Evolutionary conservation across 2,329 filamentous ascomycete species (phyloP).

Genomic region (Scytalidium lignicola): DNA sequence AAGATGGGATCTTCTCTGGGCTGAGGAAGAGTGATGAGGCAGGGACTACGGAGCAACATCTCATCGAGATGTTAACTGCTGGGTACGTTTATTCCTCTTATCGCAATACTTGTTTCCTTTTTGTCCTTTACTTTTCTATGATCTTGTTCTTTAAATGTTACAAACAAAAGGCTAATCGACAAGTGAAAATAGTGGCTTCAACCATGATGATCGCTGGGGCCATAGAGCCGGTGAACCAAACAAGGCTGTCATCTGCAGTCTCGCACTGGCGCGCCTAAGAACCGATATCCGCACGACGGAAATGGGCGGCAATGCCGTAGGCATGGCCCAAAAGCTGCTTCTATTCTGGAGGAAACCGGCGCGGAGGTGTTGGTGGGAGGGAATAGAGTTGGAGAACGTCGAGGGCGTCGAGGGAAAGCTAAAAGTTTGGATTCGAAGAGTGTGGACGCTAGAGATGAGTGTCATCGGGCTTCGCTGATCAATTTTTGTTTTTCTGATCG

Average conservation of each 20-base stretch:
- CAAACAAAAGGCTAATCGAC: slow-evolving; percentile 9
- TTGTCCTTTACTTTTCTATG: too few relatives aligned
- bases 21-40: slow-evolving; percentile 92
- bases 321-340: slow-evolving; percentile 97
- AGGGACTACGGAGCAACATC: slow-evolving; percentile 93
- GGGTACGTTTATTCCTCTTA: slow-evolving; percentile 55
- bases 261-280: slow-evolving; percentile 85
- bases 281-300: slow-evolving; percentile 85
- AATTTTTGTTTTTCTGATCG: background rate
- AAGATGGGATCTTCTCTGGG: slow-evolving; percentile 94
- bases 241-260: slow-evolving; percentile 96
- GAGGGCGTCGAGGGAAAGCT: slow-evolving; percentile 87
- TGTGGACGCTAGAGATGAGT: slow-evolving; percentile 99
- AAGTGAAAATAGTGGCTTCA: slow-evolving; percentile 71
- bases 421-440: slow-evolving; percentile 96
- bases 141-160: background rate
- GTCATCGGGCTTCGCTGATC: slow-evolving; percentile 76
- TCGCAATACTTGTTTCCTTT: background rate
- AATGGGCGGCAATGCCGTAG: slow-evolving; percentile 72
- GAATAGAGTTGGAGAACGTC: slow-evolving; percentile 83
- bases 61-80: slow-evolving; percentile 98
- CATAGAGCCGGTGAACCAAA: slow-evolving; percentile 96
- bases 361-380: slow-evolving; percentile 97
- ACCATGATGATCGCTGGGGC: slow-evolving; percentile 92
- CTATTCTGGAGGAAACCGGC: slow-evolving; percentile 98